Base-by-base conservation (phyloP, 1,284 basidiomycete species). In the Microbotryum saponariae region DNA sequence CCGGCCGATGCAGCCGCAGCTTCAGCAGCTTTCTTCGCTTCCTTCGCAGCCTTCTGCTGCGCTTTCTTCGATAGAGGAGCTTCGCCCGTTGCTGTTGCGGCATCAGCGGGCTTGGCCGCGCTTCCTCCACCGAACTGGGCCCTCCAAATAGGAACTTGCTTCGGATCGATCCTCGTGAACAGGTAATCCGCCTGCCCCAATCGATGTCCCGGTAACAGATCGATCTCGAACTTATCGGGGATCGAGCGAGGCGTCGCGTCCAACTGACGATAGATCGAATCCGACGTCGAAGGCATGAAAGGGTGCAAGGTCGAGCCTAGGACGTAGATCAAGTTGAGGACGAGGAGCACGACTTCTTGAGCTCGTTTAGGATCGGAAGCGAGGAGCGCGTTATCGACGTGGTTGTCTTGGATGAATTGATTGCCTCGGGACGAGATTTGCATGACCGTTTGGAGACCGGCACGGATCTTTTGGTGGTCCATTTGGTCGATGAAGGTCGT, bases 151-250 rank as follows among this genome's bases (percentile, higher is more conserved):
- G 89, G 86, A 48, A 86, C 88, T 85, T 89, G 88, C 76, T 85
- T 87, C 70, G 91, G 89, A 63, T 97, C 91, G 69, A 98, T 97
- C 73, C 84, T 86, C 79, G 89, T 91, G 81, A 98, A 97, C 68
- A 98, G 77, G 76, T 97, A 88, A 56, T 84, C 87, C 8, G 94
- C 90, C 69, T 83, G 85, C 60, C 90, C 89, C 64, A 97, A 85
- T 58, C 78, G 80, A 78, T 97, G 94, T 0, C 91, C 91, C 0
- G 85, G 83, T 42, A 96, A 81, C 61, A 98, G 85, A 74, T 97
- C 94, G 67, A 85, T 85, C 14, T 82, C 79, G 71, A 82, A 79
- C 21, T 78, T 79, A 47, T 81, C 79, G 2, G 90, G 85, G 1
- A 96, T 83, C 12, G 82, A 79, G 54, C 93, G 84, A 3, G 86